Percentiles rank a stretch among this genome's conserved stretches.
Conservation (phyloP, 2,329 filamentous ascomycete genomes). For the Tolypocladium cylindrosporum region DNA sequence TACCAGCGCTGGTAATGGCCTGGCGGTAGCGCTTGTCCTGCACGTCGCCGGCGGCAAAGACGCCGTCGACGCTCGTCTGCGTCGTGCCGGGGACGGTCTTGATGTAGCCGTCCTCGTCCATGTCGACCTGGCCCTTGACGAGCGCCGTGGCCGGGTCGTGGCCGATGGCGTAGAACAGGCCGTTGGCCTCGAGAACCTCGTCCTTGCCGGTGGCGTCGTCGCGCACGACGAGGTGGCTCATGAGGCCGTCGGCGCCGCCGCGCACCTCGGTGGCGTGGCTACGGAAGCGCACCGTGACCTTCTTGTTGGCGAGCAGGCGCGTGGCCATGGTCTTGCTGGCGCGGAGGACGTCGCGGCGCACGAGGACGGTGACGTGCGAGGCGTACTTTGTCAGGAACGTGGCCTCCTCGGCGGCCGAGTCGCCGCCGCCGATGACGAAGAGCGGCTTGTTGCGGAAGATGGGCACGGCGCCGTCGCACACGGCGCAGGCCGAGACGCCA, state of each 20-base stretch:
- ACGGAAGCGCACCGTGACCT: conserved; percentile 87
- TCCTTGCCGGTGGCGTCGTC: conserved; percentile 65
- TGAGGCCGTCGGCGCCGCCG: conserved; percentile 76
- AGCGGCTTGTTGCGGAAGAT: conserved; percentile 96
- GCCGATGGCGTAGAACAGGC: conserved; percentile 93
- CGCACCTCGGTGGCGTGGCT: conserved; percentile 71
- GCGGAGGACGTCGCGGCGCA: conserved; percentile 75
- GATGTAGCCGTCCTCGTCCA: conserved; percentile 86
- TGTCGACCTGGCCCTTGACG: conserved; percentile 82
- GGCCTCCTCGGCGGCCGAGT: conserved; percentile 94
- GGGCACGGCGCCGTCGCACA: conserved; percentile 92
- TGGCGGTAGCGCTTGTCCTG: conserved; percentile 98
- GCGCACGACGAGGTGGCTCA: conserved; percentile 80
- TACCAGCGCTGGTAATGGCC: conserved; percentile 93
- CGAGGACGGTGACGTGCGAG: conserved; percentile 86
- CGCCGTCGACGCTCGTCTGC: conserved; percentile 77
- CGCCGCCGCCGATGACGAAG: conserved; percentile 91
- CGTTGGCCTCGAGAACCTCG: conserved; percentile 81
- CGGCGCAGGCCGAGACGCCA: conserved; percentile 90
- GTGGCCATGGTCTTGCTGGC: conserved; percentile 90
- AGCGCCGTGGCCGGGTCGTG: conserved; percentile 90
- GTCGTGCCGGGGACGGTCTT: conserved; percentile 82
- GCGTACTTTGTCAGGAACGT: conserved; percentile 98
- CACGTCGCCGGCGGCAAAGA: conserved; percentile 94
- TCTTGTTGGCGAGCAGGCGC: conserved; percentile 70